phyloP scores from a whole-genome alignment of 257 asterid species.

The Misopates orontium region DNA sequence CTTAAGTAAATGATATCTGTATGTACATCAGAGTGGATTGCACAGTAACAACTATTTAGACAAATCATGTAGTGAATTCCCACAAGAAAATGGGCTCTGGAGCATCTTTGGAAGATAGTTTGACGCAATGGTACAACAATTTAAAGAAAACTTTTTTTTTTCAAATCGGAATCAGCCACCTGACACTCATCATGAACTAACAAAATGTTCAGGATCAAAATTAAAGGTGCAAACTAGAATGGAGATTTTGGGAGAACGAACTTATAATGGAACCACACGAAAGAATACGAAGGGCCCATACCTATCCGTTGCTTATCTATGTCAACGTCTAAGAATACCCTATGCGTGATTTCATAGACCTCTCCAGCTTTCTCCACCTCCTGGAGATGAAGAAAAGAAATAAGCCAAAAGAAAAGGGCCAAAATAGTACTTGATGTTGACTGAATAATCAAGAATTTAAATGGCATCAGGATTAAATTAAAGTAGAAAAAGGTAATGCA shows the following conservation, averaged over 20 bases:
- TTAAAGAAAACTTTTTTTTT: not conserved
- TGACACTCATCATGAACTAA: constrained; percentile 1
- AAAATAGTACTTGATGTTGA: constrained; percentile 1
- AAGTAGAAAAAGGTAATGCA: not conserved
- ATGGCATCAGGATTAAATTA: not conserved
- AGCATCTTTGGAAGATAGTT: not conserved
- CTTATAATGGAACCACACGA: not conserved
- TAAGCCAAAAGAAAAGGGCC: not conserved
- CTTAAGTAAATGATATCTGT: not conserved
- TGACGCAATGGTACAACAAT: not conserved
- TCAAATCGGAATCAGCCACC: no score
- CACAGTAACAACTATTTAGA: not conserved
- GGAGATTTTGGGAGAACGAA: not conserved
- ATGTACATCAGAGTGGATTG: not conserved
- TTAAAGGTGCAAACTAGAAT: not conserved
- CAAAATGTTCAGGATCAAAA: not conserved
- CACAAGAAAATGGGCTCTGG: not conserved
- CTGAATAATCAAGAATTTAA: constrained; percentile 7
- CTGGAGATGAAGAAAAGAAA: constrained; percentile 35
- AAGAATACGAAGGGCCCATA: constrained; percentile 25
- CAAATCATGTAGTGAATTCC: not conserved
- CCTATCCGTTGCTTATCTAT: constrained; percentile 87
- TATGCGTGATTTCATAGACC: constrained; percentile 70
- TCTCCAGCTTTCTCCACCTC: constrained; percentile 58
- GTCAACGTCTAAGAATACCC: constrained; percentile 95